These are phyloP conservation scores for Amaranthus palmeri DNA, from an alignment of 148 eudicot genomes.

Conservation along the genomic window DNA sequence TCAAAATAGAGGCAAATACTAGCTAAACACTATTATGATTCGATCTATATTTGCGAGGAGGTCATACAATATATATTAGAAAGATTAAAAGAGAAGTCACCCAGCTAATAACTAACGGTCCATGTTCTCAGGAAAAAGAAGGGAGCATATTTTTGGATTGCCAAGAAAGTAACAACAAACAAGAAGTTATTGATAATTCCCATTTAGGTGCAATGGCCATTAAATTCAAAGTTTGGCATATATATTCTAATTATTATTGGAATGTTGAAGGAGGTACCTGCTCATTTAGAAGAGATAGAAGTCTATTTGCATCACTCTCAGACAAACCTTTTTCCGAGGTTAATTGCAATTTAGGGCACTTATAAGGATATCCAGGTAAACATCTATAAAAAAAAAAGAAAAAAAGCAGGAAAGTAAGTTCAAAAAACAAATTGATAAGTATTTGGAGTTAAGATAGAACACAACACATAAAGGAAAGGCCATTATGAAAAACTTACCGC, in stretches of 20 bases:
- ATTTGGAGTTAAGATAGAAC: slow-evolving; percentile 1
- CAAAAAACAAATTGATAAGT: background rate
- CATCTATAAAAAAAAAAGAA: slow-evolving; percentile 37
- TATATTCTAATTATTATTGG: too few relatives aligned
- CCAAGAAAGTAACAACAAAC: background rate
- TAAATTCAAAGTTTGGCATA: too few relatives aligned
- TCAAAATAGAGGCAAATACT: too few relatives aligned
- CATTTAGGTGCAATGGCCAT: background rate
- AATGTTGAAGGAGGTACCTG: slow-evolving; percentile 44
- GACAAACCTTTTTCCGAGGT: slow-evolving; percentile 73
- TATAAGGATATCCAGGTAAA: slow-evolving; percentile 87
- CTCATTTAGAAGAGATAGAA: slow-evolving; percentile 72
- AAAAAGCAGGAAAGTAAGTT: slow-evolving; percentile 1
- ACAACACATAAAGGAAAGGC: background rate
- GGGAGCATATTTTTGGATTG: background rate
- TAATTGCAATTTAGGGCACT: slow-evolving; percentile 80
- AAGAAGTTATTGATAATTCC: background rate
- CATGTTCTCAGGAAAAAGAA: too few relatives aligned
- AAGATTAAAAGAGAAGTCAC: background rate
- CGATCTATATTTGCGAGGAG: too few relatives aligned
- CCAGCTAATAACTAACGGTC: too few relatives aligned
- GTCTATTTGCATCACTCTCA: slow-evolving; percentile 63
- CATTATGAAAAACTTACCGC: slow-evolving; percentile 46
- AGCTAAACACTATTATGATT: too few relatives aligned
- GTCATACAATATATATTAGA: too few relatives aligned